A percentile compares a stretch with the other conserved stretches of the same genome.
Conservation (phyloP, 1,284 basidiomycete genomes). For the Leccinum pachyderme region DNA sequence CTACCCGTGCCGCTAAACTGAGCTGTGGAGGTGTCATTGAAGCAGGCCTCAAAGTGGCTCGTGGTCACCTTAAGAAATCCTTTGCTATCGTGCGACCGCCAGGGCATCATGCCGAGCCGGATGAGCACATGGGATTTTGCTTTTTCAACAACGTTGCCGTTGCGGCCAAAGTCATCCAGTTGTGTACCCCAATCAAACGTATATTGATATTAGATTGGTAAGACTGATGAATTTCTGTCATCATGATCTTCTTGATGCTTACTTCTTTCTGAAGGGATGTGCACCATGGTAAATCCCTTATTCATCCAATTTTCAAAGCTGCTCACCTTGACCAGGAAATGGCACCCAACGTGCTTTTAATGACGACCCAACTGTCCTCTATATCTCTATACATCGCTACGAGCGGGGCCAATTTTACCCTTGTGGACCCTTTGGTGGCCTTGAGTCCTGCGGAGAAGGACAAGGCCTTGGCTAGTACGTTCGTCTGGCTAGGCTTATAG, state of each 20-base stretch:
- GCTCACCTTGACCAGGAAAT: conserved; percentile 61
- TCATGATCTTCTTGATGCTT: conserved; percentile 9
- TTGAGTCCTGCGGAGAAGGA: conserved; percentile 85
- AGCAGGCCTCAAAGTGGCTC: conserved; percentile 84
- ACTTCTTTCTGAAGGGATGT: conserved; percentile 73
- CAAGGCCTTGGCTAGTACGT: conserved; percentile 81
- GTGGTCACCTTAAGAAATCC: conserved; percentile 78
- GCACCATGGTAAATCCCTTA: conserved; percentile 74
- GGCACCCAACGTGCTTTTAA: conserved; percentile 96
- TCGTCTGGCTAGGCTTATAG: conserved; percentile 2
- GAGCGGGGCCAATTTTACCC: conserved; percentile 93
- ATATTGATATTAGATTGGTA: conserved; percentile 96
- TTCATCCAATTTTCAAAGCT: neutral
- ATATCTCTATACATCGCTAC: conserved; percentile 95
- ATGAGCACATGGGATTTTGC: conserved; percentile 98
- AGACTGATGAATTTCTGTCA: conserved; percentile 31
- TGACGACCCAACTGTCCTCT: conserved; percentile 88
- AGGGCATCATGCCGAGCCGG: conserved; percentile 97
- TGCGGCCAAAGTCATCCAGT: conserved; percentile 78
- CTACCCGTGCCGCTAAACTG: conserved; percentile 81
- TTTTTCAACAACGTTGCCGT: conserved; percentile 99
- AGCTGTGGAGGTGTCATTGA: conserved; percentile 96
- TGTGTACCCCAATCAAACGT: conserved; percentile 67
- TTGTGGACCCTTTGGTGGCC: conserved; percentile 83
- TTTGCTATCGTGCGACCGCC: conserved; percentile 97